Conservation (phyloP, 345 rosid genomes). For the Murraya paniculata region DNA sequence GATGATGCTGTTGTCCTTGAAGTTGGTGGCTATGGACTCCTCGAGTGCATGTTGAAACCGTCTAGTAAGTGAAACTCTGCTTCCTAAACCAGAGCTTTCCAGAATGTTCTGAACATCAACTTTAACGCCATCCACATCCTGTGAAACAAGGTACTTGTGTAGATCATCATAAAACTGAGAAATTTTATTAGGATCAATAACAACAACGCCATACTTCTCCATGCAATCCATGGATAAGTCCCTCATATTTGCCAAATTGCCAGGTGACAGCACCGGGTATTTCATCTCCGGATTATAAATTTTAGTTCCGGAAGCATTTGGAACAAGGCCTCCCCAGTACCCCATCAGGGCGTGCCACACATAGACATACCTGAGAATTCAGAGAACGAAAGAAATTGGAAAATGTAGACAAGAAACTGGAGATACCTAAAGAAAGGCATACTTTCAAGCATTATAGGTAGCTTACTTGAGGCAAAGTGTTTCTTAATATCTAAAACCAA, state of each 20-base stretch:
- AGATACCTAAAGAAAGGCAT: too few species aligned
- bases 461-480: constrained; percentile 44
- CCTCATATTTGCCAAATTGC: constrained; percentile 41
- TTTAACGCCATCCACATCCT: constrained; percentile 54
- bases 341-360: constrained; percentile 61
- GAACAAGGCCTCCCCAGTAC: constrained; percentile 67
- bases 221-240: constrained; percentile 45
- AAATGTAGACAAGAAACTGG: too few species aligned
- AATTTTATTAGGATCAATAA: constrained; percentile 39
- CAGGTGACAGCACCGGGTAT: constrained; percentile 43
- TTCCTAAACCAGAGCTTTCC: constrained; percentile 43
- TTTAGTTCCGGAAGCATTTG: constrained; percentile 32
- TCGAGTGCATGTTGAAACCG: constrained; percentile 51
- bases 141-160: constrained; percentile 48
- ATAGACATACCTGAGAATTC: constrained; percentile 44
- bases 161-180: constrained; percentile 54
- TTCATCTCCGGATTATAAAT: constrained; percentile 38
- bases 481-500: constrained; percentile 48
- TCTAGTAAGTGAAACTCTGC: constrained; percentile 46
- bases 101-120: constrained; percentile 59
- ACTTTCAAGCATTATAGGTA: background rate
- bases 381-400: background rate
- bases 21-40: constrained; percentile 43
- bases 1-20: constrained; percentile 52
- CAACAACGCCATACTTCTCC: constrained; percentile 54